Conservation (phyloP, 2,329 filamentous ascomycete genomes). For the Eurotiales sp. region DNA sequence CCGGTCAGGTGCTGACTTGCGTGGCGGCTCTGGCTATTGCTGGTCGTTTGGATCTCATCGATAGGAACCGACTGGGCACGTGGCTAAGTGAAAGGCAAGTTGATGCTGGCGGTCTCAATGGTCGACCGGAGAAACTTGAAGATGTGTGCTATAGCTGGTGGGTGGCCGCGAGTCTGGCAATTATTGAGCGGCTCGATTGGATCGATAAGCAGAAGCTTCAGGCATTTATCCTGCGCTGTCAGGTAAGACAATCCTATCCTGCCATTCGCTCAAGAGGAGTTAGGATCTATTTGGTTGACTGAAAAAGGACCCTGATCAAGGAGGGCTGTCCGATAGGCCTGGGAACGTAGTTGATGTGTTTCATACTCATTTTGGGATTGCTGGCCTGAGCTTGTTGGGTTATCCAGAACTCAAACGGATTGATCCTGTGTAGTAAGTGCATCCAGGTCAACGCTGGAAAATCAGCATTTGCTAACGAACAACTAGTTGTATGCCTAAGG, state of each 20-base stretch:
- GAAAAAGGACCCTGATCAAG: slow-evolving; percentile 65
- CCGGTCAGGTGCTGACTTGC: slow-evolving; percentile 94
- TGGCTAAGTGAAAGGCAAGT: slow-evolving; percentile 95
- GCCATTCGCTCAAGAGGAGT: not conserved
- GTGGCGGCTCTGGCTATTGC: slow-evolving; percentile 83
- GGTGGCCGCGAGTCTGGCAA: slow-evolving; percentile 87
- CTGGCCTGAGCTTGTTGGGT: slow-evolving; percentile 78
- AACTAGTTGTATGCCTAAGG: slow-evolving; percentile 66
- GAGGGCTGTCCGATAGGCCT: slow-evolving; percentile 85
- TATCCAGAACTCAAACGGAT: slow-evolving; percentile 74
- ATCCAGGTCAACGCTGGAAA: not conserved
- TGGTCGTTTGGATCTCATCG: slow-evolving; percentile 72
- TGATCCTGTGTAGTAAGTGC: slow-evolving; percentile 80
- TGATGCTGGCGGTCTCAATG: slow-evolving; percentile 83
- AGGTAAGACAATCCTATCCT: slow-evolving; percentile 46
- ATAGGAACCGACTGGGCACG: slow-evolving; percentile 74
- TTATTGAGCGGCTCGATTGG: slow-evolving; percentile 86
- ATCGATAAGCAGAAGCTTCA: slow-evolving; percentile 79
- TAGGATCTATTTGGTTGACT: slow-evolving; percentile 14
- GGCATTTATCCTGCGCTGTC: slow-evolving; percentile 79
- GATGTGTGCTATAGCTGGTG: slow-evolving; percentile 99
- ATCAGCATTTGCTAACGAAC: slow-evolving; percentile 18
- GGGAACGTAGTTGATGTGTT: slow-evolving; percentile 97
- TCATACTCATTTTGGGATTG: slow-evolving; percentile 85
- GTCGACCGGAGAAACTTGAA: slow-evolving; percentile 88